Evolutionary conservation across 805 yeast species (phyloP).

Genomic region (Candida berthetii): DNA sequence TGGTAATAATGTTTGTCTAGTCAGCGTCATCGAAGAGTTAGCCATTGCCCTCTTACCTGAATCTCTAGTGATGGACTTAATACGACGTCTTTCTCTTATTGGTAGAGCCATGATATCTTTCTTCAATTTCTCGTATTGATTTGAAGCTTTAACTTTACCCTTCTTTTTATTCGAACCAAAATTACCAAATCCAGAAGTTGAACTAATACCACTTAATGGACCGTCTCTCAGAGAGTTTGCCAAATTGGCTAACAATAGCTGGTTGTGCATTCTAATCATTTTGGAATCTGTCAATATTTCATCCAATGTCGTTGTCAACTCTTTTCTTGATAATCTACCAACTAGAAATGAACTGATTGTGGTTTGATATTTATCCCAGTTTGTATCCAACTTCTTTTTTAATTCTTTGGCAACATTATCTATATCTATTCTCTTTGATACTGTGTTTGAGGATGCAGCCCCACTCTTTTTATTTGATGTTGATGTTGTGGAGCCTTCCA

Average conservation of each 20-base stretch:
- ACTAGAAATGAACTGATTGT: conserved; percentile 68
- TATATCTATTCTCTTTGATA: conserved; percentile 44
- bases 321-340: conserved; percentile 74
- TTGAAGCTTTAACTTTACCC: conserved; percentile 43
- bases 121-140: conserved; percentile 78
- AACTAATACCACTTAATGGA: conserved; percentile 43
- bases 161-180: conserved; percentile 40
- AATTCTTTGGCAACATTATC: conserved; percentile 65
- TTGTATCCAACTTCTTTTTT: conserved; percentile 61
- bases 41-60: conserved; percentile 73
- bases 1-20: conserved; percentile 57
- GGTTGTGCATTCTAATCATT: conserved; percentile 65
- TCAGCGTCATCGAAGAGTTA: conserved; percentile 60
- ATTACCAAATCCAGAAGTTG: conserved; percentile 43
- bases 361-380: conserved; percentile 84
- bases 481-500: neutral
- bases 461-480: neutral
- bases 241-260: conserved; percentile 69
- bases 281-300: conserved; percentile 36
- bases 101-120: conserved; percentile 85
- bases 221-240: conserved; percentile 80
- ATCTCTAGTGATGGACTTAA: conserved; percentile 78
- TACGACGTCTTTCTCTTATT: conserved; percentile 75
- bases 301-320: conserved; percentile 53
- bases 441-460: neutral